A percentile compares a stretch with the other conserved stretches of the same genome.
Conservation (phyloP, 1,139 yeast genomes). For the Barnettozyma hawaiiensis region DNA sequence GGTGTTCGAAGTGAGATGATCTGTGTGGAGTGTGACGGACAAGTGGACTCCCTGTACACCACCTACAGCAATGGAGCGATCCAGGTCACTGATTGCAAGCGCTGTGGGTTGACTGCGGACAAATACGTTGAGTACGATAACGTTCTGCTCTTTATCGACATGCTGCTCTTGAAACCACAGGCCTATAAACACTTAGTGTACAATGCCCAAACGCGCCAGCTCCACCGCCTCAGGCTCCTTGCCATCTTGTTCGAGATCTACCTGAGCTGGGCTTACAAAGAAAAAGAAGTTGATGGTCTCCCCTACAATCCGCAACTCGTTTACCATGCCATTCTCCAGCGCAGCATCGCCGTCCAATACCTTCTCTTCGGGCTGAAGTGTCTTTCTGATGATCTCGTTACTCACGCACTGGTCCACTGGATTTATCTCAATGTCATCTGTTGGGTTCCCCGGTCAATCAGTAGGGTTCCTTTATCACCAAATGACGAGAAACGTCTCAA, state of each 20-base stretch:
- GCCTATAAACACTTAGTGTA: constrained; percentile 88
- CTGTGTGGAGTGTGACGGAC: constrained; percentile 79
- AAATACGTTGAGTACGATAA: constrained; percentile 88
- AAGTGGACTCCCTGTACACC: constrained; percentile 61
- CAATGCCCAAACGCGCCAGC: constrained; percentile 34
- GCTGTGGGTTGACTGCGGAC: constrained; percentile 75
- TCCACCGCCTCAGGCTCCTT: constrained; percentile 50
- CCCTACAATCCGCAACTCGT: constrained; percentile 15
- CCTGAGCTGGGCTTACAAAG: constrained; percentile 87
- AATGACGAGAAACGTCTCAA: constrained; percentile 10
- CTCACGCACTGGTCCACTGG: constrained; percentile 47
- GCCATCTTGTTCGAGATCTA: constrained; percentile 85
- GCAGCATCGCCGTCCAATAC: constrained; percentile 57
- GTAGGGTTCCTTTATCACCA: background rate
- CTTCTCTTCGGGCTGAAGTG: constrained; percentile 59
- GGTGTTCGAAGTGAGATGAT: constrained; percentile 57
- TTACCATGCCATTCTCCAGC: constrained; percentile 37
- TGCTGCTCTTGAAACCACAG: constrained; percentile 75
- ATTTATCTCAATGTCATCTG: constrained; percentile 37
- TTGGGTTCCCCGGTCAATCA: constrained; percentile 31
- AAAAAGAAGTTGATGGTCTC: constrained; percentile 37
- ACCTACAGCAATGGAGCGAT: constrained; percentile 75
- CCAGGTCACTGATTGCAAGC: constrained; percentile 69
- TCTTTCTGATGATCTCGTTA: constrained; percentile 47
- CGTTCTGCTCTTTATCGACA: constrained; percentile 77